These are phyloP conservation scores for Choiromyces venosus DNA, from an alignment of 495 filamentous ascomycete genomes.

Conservation along the genomic window DNA sequence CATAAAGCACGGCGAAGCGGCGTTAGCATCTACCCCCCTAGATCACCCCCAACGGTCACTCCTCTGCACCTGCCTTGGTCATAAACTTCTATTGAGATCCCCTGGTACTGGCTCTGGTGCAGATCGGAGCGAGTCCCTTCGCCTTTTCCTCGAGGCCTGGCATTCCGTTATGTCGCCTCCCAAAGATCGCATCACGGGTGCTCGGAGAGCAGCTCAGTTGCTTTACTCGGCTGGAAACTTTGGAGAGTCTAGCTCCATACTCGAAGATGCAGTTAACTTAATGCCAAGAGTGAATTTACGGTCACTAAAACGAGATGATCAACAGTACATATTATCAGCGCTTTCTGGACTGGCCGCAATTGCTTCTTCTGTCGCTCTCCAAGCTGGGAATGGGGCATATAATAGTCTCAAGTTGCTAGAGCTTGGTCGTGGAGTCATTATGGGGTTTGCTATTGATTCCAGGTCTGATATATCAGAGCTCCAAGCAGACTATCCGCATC, in stretches of 20 bases:
- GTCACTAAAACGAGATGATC: not conserved
- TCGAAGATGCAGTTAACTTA: slow-evolving; percentile 4
- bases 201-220: not conserved
- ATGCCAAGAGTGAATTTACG: slow-evolving; percentile 5
- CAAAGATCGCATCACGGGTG: not conserved
- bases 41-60: too few species aligned
- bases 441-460: slow-evolving; percentile 2
- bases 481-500: not conserved
- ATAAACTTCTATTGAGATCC: too few species aligned
- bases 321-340: not conserved
- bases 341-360: not conserved
- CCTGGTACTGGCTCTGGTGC: too few species aligned
- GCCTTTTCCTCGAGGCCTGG: slow-evolving; percentile 1
- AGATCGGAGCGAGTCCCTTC: too few species aligned
- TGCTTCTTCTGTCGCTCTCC: slow-evolving; percentile 1
- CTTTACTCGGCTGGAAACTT: too few species aligned
- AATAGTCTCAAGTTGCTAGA: not conserved
- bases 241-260: not conserved
- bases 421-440: slow-evolving; percentile 6
- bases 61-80: too few species aligned
- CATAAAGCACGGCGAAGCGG: not conserved
- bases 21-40: not conserved
- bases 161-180: not conserved
- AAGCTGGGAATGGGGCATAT: not conserved
- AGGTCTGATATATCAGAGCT: slow-evolving; percentile 11